Base-by-base conservation (phyloP, 192 early-diverging fungal genomes). In the Mortierella hygrophila region DNA sequence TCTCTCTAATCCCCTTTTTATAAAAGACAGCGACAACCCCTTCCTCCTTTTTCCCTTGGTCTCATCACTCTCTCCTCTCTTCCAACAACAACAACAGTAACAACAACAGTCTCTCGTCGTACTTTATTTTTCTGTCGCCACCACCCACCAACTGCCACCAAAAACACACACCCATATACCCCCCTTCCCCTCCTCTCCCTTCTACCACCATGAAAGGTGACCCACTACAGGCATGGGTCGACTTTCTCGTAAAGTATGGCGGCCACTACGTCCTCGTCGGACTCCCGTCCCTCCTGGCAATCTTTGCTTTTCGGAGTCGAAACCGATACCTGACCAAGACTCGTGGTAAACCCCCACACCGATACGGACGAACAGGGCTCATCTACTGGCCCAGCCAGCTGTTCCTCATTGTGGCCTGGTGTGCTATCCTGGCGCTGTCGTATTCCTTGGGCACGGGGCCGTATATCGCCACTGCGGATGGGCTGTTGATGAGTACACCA, bases 311-410 rank as follows among this genome's bases (percentile, higher is more conserved):
- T 72, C 26, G 76, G 9, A 23, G 26, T 3, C 73, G 83, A 15
- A 76, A 72, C 42, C 63, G 49, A 15, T 85, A 68, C 68, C 42
- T 85, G 44, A 76, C 52, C 41, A 29, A 40, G 35, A 15, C 77
- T 21, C 77, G 68, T 32, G 40, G 41, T 38, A 54, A 70, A 32
- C 21, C 42, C 9, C 69, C 78, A 2, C 83, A 86, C 57, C 35
- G 29, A 6, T 86, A 80, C 47, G 83, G 83, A 29, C 74, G 83
- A 49, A 86, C 83, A 2, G 68, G 74, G 23, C 40, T 68, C 32
- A 80, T 86, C 38, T 80, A 74, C 21, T 86, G 78, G 83, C 78
- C 83, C 20, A 68, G 40, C 23, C 83, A 86, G 55, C 3, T 86
- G 9, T 72, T 77, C 20, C 57, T 80, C 52, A 21, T 71, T 41